Evolutionary conservation across 768 basidiomycete genomes (phyloP), one percentile per base, ranked within the genome.

Genomic region (Tulasnella sp.): DNA sequence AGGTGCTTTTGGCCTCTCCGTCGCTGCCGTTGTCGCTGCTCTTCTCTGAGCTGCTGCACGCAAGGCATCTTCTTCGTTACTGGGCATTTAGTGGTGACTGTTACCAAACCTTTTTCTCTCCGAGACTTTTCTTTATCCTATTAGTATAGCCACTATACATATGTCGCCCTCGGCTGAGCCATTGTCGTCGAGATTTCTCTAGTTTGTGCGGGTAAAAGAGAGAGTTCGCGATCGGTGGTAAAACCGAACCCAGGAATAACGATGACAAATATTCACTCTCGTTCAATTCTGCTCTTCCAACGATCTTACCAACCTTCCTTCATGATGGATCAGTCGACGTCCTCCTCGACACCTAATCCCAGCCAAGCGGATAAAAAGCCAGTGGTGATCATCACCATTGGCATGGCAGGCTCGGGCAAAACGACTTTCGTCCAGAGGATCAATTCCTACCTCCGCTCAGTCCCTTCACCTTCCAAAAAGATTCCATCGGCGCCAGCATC

Each of bases 381-480:
- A 0, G 84, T 89, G 7, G 88, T 91, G 5, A 92, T 97, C 69
- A 89, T 97, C 75, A 89, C 91, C 47, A 95, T 97, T 74, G 95
- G 95, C 26, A 96, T 96, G 94, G 95, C 95, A 0, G 95, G 95
- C 5, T 93, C 93, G 3, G 96, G 96, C 74, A 98, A 98, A 83
- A 98, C 97, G 6, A 98, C 96, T 2, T 92, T 99, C 78, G 92
- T 99, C 22, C 94, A 97, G 76, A 88, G 94, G 39, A 89, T 98
- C 72, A 98, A 96, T 80, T 91, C 95, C 16, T 87, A 98, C 81
- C 82, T 98, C 63, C 92, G 96, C 81, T 84, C 89, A 0, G 80
- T 81, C 52, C 79, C 88, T 36, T 73, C 86, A 32, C 36, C 67
- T 5, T 67, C 35, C 35, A 67, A 44, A 67, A 37, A 40, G 29